A percentile compares a stretch with the other conserved stretches of the same genome.
phyloP scores from a whole-genome alignment of 2,329 filamentous ascomycete species.

The Claviceps spartinae region DNA sequence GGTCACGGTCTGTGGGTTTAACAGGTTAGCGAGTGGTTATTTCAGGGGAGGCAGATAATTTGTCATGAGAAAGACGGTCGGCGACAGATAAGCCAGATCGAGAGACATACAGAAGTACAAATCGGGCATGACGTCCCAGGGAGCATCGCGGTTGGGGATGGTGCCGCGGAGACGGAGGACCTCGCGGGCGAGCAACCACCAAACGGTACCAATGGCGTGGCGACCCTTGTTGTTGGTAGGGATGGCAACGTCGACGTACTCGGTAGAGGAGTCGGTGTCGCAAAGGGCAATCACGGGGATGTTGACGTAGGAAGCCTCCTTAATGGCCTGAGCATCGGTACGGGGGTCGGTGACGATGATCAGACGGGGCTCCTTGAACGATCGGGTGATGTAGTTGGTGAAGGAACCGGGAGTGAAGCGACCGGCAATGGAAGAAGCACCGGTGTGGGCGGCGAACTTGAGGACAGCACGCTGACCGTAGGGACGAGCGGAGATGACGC shows the following conservation, averaged over 20 bases:
- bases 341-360: conserved; percentile 99
- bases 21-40: conserved; percentile 7
- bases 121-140: conserved; percentile 99
- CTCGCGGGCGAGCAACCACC: conserved; percentile 99
- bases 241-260: conserved; percentile 99
- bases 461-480: conserved; percentile 99
- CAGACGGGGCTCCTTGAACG: conserved; percentile 99
- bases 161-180: conserved; percentile 97
- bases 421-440: conserved; percentile 93
- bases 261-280: conserved; percentile 98
- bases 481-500: conserved; percentile 98
- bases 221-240: conserved; percentile 99
- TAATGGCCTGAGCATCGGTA: conserved; percentile 99
- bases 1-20: conserved; percentile 63
- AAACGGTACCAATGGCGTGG: conserved; percentile 94
- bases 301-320: conserved; percentile 99
- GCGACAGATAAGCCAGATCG: neutral
- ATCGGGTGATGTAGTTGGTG: conserved; percentile 99
- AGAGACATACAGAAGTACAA: conserved; percentile 80
- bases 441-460: conserved; percentile 98
- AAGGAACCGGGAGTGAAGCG: conserved; percentile 99
- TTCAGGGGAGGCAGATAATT: neutral
- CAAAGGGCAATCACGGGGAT: conserved; percentile 98
- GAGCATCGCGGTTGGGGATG: conserved; percentile 85
- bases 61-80: neutral